Percentiles rank a stretch among this genome's conserved stretches.
These are phyloP conservation scores for Blastocystis sp. DNA, from an alignment of 352 stramenopile species.

Conservation along the genomic window DNA sequence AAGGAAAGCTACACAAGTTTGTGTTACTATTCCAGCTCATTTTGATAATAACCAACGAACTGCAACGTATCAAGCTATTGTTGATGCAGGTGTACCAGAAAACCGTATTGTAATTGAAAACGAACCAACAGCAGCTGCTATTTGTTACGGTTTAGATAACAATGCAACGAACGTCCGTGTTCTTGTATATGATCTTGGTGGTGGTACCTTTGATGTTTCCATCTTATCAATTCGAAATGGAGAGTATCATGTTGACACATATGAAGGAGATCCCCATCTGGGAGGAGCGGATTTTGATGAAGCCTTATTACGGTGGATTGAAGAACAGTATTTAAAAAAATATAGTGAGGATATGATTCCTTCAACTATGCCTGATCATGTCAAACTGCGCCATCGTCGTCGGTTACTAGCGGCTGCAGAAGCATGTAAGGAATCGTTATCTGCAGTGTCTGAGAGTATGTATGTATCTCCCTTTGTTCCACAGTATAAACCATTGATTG, in stretches of 20 bases:
- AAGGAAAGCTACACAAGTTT: not conserved
- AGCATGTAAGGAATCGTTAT: not conserved
- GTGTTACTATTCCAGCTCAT: constrained; percentile 25
- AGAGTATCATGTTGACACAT: constrained; percentile 70
- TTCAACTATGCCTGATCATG: not conserved
- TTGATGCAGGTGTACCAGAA: not conserved
- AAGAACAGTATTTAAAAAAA: not conserved
- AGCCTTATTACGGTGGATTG: not conserved
- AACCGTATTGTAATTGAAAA: constrained; percentile 67
- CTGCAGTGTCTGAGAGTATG: not conserved
- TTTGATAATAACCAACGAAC: constrained; percentile 36
- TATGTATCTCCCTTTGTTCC: not conserved
- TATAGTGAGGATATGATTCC: not conserved
- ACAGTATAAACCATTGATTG: not conserved
- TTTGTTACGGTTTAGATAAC: constrained; percentile 96
- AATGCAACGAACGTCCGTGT: constrained; percentile 82
- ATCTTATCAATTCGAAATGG: constrained; percentile 71
- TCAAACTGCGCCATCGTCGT: not conserved
- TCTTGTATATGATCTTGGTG: constrained; percentile 93
- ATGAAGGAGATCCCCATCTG: constrained; percentile 77
- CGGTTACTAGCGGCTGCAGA: not conserved
- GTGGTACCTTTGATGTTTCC: constrained; percentile 89
- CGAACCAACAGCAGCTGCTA: constrained; percentile 90
- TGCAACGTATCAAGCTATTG: not conserved
- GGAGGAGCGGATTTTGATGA: constrained; percentile 76